Conservation (phyloP, 2,329 filamentous ascomycete genomes). For the Simplicillium aogashimaense region DNA sequence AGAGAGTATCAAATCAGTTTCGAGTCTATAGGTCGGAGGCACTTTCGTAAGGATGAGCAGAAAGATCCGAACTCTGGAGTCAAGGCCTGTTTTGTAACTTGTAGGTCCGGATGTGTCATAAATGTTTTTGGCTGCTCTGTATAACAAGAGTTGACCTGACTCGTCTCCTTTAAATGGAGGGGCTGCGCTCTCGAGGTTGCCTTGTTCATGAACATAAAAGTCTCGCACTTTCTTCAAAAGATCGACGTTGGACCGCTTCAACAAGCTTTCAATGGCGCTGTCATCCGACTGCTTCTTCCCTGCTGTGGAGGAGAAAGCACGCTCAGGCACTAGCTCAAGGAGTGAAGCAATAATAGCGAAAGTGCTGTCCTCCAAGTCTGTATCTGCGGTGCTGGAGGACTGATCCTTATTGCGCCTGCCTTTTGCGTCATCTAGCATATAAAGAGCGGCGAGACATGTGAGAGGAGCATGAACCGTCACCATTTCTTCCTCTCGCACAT, state of each 20-base stretch:
- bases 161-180: constrained; percentile 48
- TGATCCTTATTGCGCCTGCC: constrained; percentile 19
- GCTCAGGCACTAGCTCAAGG: constrained; percentile 54
- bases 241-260: constrained; percentile 25
- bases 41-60: constrained; percentile 46
- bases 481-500: constrained; percentile 95
- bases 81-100: constrained; percentile 35
- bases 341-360: constrained; percentile 44
- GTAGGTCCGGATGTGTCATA: constrained; percentile 34
- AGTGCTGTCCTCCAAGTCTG: constrained; percentile 21
- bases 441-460: constrained; percentile 45
- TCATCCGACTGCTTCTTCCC: constrained; percentile 9
- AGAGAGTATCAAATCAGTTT: constrained; percentile 36
- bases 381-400: constrained; percentile 22
- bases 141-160: constrained; percentile 53
- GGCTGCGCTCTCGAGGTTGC: constrained; percentile 52
- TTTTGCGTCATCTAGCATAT: constrained; percentile 49
- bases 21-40: constrained; percentile 29
- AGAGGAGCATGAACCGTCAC: constrained; percentile 74
- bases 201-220: constrained; percentile 64
- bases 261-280: constrained; percentile 4
- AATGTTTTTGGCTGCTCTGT: constrained; percentile 44
- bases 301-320: constrained; percentile 40
- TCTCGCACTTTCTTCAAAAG: constrained; percentile 49
- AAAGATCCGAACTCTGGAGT: constrained; percentile 49